Percentiles rank a stretch among this genome's conserved stretches.
Conservation (phyloP, 148 eudicot species). For the Pouteria glomerata region DNA sequence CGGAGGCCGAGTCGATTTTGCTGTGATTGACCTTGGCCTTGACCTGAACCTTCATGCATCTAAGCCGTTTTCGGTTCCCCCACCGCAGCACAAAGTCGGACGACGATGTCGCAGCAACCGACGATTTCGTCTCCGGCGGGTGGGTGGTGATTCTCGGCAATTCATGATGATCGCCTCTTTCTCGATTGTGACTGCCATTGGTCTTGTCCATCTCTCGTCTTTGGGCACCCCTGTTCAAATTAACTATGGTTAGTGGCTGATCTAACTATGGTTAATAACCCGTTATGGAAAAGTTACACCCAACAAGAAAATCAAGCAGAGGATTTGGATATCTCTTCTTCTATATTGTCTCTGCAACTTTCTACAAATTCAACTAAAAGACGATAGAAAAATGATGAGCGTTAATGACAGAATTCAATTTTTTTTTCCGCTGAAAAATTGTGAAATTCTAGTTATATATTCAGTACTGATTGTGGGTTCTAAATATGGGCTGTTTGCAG, state of each 20-base stretch:
- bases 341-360: background rate
- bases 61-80: conserved; percentile 72
- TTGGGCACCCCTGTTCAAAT: conserved; percentile 19
- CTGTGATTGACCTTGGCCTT: conserved; percentile 37
- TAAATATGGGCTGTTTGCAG: background rate
- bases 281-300: background rate
- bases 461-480: background rate
- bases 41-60: conserved; percentile 78
- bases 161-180: conserved; percentile 12
- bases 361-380: conserved; percentile 3
- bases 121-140: conserved; percentile 24
- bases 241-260: conserved; percentile 14
- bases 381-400: background rate
- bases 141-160: conserved; percentile 23
- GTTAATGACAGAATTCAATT: background rate
- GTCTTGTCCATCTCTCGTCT: conserved; percentile 8
- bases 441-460: background rate
- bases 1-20: conserved; percentile 10
- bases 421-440: background rate
- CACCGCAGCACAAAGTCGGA: conserved; percentile 72
- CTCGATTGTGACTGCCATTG: conserved; percentile 22
- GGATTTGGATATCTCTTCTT: background rate
- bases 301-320: background rate
- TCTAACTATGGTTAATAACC: conserved; percentile 13
- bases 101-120: conserved; percentile 35